phyloP scores from a whole-genome alignment of 2,329 filamentous ascomycete genomes.

The Gyromitra esculenta region DNA sequence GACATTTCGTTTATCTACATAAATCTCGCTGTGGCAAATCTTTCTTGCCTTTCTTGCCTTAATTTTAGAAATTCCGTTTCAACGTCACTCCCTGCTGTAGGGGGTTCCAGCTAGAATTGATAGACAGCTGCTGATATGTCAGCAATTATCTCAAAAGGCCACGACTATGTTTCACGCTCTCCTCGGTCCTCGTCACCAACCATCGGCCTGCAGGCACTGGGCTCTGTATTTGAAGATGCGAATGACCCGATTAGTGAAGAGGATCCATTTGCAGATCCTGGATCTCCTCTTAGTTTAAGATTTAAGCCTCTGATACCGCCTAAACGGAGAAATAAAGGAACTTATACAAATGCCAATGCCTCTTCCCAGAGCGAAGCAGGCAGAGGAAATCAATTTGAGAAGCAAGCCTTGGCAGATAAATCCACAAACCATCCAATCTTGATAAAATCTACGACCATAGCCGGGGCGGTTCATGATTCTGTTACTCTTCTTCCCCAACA shows the following conservation, averaged over 20 bases:
- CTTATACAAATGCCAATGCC: background rate
- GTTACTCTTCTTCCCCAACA: background rate
- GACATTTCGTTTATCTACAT: background rate
- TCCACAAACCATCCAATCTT: slow-evolving; percentile 33
- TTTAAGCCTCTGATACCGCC: background rate
- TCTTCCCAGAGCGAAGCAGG: background rate
- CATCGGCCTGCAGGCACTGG: background rate
- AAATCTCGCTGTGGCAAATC: background rate
- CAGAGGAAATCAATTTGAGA: background rate
- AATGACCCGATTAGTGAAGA: slow-evolving; percentile 21
- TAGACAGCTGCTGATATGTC: slow-evolving; percentile 9
- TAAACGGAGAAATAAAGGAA: background rate
- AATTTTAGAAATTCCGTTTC: background rate
- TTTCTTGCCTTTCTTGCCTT: background rate
- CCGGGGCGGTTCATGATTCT: background rate
- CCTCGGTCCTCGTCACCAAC: background rate
- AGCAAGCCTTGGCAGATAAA: slow-evolving; percentile 31
- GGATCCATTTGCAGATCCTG: slow-evolving; percentile 39
- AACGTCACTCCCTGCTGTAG: background rate
- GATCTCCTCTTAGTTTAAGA: background rate
- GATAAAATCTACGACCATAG: background rate
- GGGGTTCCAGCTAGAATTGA: background rate
- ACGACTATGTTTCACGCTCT: background rate
- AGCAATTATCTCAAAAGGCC: background rate
- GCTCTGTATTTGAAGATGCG: background rate